Conservation (phyloP, 2,329 filamentous ascomycete genomes). For the Neospermospora avenae region DNA sequence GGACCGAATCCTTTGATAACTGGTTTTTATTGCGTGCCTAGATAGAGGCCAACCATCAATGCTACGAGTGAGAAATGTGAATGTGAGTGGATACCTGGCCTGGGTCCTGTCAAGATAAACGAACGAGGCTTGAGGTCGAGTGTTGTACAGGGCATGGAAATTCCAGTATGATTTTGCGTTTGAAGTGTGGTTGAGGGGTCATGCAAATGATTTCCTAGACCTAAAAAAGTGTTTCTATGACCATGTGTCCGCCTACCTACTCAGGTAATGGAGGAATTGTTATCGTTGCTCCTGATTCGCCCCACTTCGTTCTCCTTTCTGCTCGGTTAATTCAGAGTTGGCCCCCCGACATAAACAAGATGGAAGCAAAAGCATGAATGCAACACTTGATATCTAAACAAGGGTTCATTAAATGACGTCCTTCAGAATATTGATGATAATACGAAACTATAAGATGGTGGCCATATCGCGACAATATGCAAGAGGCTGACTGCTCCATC, state of each 20-base stretch:
- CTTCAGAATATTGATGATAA: too few relatives aligned
- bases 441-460: background rate
- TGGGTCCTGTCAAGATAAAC: conserved; percentile 1
- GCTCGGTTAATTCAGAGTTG: background rate
- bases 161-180: background rate
- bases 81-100: conserved; percentile 13
- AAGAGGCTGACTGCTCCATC: background rate
- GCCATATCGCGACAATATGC: background rate
- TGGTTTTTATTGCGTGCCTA: conserved; percentile 4
- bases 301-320: background rate
- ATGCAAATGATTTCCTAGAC: too few relatives aligned
- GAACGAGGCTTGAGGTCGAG: background rate
- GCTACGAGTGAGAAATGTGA: conserved; percentile 5
- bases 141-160: background rate
- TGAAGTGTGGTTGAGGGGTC: background rate
- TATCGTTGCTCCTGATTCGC: background rate
- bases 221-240: too few relatives aligned
- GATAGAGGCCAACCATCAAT: conserved; percentile 10
- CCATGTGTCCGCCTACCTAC: too few relatives aligned
- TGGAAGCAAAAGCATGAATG: background rate
- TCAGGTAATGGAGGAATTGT: too few relatives aligned
- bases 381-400: too few relatives aligned
- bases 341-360: background rate
- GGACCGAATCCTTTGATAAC: background rate
- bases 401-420: too few relatives aligned